Evolutionary conservation across 441 rosid genomes (phyloP), one percentile per base, ranked within the genome.

Genomic region (Pelargonium hybrid): DNA sequence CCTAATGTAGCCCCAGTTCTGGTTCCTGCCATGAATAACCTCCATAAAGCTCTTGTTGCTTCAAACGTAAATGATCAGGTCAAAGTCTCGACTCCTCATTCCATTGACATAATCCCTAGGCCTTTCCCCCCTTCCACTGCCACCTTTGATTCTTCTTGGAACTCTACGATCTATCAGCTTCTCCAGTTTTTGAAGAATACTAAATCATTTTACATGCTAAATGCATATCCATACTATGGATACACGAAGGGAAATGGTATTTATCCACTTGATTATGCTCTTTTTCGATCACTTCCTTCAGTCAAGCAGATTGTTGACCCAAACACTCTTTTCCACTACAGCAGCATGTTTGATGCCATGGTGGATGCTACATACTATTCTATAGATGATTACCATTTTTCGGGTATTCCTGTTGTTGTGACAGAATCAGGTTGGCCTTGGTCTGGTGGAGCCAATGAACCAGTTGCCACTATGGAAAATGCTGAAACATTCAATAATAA

Each of bases 281-380:
- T 94, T 65, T 92, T 92, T 78, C 85, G 77, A 21, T 78, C 84
- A 61, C 91, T 94, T 47, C 79, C 97, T 26, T 39, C 91, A 0
- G 96, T 87, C 69, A 94, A 94, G 75, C 99, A 94, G 86, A 92
- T 92, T 41, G 98, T 94, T 78, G 99, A 94, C 69, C 97, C 99
- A 1, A 94, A 92, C 84, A 94, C 97, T 29, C 90, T 94, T 68
- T 79, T 84, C 41, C 97, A 85, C 78, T 94, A 94, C 72, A 74
- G 82, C 77, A 92, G 99, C 79, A 92, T 94, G 99, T 89, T 92
- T 74, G 99, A 92, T 71, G 96, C 98, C 2, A 88, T 92, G 97
- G 93, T 94, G 54, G 99, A 94, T 74, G 99, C 99, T 62, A 77
- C 89, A 29, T 94, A 90, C 77, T 94, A 90, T 80, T 86, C 99